Base-by-base conservation (phyloP, 176 grass and related monocot species). In the Carex pumila region DNA sequence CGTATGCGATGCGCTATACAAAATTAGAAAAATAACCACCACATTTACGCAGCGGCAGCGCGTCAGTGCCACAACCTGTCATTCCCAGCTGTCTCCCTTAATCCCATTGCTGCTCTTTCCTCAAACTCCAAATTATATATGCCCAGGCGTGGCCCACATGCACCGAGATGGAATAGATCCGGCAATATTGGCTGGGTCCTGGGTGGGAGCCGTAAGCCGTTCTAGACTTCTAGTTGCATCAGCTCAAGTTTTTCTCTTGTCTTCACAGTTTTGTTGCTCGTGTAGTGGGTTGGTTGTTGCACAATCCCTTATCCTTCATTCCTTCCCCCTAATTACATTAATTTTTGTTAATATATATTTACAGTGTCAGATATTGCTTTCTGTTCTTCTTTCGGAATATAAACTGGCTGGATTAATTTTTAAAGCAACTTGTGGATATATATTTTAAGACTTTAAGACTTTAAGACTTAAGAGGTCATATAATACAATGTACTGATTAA, bases 11-110 rank as follows among this genome's bases (percentile, higher is more conserved):
- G 39, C 68, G 39, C 41, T 74, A 6, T 13, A 7, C 71, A 74
- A 6, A 53, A 74, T 74, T 74, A 74, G 71, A 74, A 74, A 52
- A 74, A 52, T 29, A 74, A 74, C 71, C 8, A 74, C 45, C 71
- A 2, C 71, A 74, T 74, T 74, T 13, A 29, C 19, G 43, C 70
- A 22, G 70, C 11, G 43, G 43, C 70, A 22, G 70, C 11, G 43
- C 8, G 41, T 50, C 69, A 50, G 67, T 43, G 36, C 15, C 67
- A n/a, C 66, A 17, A 19, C 6, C 25, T 14, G 25, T 65, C 67
- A 41, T 34, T n/a, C 67, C 36, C 69, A 72, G 39, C 69, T 72
- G 69, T 72, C 41, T 21, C n/a, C 18, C 15, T 71, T 72, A 22
- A 22, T 72, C 6, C 43, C 41, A 50, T 25, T 36, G 64, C 64